Conservation (phyloP, 441 rosid species). For the Cnidoscolus chayamansa region DNA sequence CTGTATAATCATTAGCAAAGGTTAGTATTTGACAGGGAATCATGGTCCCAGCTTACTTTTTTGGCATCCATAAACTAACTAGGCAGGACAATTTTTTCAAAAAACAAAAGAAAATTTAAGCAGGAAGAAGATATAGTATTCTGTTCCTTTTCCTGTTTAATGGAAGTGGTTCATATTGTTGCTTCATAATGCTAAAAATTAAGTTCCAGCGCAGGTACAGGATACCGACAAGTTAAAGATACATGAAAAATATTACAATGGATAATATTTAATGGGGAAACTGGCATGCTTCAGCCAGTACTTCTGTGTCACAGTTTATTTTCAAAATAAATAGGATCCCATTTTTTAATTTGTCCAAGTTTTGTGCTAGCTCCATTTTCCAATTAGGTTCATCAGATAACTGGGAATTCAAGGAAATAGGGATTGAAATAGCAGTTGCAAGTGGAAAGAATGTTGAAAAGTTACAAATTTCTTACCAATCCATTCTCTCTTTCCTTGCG, state of each 20-base stretch:
- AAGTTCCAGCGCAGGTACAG: neutral
- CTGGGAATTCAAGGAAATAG: neutral
- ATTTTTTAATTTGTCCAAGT: too few relatives aligned
- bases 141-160: neutral
- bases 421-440: neutral
- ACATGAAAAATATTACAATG: too few relatives aligned
- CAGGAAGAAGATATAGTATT: neutral
- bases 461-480: slow-evolving; percentile 41
- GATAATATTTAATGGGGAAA: neutral
- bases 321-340: neutral
- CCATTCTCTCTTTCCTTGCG: slow-evolving; percentile 87
- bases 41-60: neutral
- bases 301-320: neutral
- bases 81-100: neutral
- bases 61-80: neutral
- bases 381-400: neutral
- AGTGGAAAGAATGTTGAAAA: neutral
- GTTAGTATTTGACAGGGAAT: slow-evolving; percentile 24
- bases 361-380: too few relatives aligned
- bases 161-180: neutral
- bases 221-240: neutral
- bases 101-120: neutral
- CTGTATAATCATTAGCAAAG: slow-evolving; percentile 36
- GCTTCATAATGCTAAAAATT: neutral
- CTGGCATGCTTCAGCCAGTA: neutral